phyloP scores from a whole-genome alignment of 2,329 filamentous ascomycete species.

The Pseudopithomyces maydicus region DNA sequence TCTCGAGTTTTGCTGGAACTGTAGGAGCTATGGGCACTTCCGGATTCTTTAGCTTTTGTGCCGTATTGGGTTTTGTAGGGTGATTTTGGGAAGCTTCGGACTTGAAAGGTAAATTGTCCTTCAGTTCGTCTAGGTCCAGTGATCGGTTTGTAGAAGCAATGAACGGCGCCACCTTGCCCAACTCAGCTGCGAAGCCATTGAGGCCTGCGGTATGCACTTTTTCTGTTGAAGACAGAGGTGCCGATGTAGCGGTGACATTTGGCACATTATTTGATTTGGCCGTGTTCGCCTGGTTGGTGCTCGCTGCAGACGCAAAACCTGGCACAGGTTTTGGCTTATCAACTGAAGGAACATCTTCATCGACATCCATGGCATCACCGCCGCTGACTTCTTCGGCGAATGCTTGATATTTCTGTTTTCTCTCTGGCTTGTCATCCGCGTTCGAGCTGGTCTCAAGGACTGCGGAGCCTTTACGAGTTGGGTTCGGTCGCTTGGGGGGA shows the following conservation, averaged over 20 bases:
- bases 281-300: conserved; percentile 6
- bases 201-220: conserved; percentile 26
- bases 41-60: conserved; percentile 53
- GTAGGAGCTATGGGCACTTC: conserved; percentile 57
- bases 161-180: conserved; percentile 58
- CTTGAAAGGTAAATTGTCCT: conserved; percentile 61
- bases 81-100: conserved; percentile 56
- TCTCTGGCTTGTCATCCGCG: conserved; percentile 33
- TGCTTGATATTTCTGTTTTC: conserved; percentile 36
- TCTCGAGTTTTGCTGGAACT: conserved; percentile 51
- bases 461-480: conserved; percentile 36
- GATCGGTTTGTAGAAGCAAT: conserved; percentile 52
- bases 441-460: conserved; percentile 35
- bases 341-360: conserved; percentile 39
- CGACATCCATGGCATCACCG: conserved; percentile 56
- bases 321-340: conserved; percentile 15
- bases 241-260: conserved; percentile 22
- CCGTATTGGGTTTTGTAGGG: conserved; percentile 47
- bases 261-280: conserved; percentile 12
- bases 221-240: conserved; percentile 20
- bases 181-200: conserved; percentile 56
- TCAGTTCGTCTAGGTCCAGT: conserved; percentile 60
- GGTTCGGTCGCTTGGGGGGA: conserved; percentile 32
- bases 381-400: conserved; percentile 37
- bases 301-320: conserved; percentile 11